These are phyloP conservation scores for Tolypocladium cylindrosporum DNA, from an alignment of 2,329 filamentous ascomycete species.

Conservation along the genomic window DNA sequence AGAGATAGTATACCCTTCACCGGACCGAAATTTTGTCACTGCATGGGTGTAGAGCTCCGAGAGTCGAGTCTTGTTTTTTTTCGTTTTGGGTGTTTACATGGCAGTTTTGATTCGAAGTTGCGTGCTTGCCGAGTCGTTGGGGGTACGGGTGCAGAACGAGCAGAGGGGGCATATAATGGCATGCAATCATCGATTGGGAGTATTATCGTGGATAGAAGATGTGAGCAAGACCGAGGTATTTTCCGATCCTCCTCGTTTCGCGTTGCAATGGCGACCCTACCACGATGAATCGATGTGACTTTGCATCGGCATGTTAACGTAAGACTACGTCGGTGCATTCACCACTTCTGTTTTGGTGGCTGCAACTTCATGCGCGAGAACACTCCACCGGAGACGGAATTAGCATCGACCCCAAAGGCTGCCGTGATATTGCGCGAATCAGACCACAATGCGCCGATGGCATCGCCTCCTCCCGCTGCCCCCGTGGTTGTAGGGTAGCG, in stretches of 20 bases:
- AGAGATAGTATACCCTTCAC: constrained; percentile 1
- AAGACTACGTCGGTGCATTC: neutral
- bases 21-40: constrained; percentile 1
- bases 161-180: neutral
- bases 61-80: constrained; percentile 6
- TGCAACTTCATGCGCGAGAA: neutral
- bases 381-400: neutral
- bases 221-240: neutral
- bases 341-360: neutral
- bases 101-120: neutral
- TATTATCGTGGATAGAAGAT: neutral
- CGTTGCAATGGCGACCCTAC: neutral
- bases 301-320: neutral
- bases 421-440: neutral
- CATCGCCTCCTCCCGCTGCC: neutral
- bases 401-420: neutral
- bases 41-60: constrained; percentile 8
- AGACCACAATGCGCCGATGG: neutral
- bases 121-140: neutral
- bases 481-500: neutral
- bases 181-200: neutral
- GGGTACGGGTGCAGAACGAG: neutral
- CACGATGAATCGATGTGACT: neutral
- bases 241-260: neutral
- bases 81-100: constrained; percentile 5